A percentile compares a stretch with the other conserved stretches of the same genome.
These are phyloP conservation scores for Ophiosphaerella narmari DNA, from an alignment of 2,329 filamentous ascomycete species.

Conservation along the genomic window DNA sequence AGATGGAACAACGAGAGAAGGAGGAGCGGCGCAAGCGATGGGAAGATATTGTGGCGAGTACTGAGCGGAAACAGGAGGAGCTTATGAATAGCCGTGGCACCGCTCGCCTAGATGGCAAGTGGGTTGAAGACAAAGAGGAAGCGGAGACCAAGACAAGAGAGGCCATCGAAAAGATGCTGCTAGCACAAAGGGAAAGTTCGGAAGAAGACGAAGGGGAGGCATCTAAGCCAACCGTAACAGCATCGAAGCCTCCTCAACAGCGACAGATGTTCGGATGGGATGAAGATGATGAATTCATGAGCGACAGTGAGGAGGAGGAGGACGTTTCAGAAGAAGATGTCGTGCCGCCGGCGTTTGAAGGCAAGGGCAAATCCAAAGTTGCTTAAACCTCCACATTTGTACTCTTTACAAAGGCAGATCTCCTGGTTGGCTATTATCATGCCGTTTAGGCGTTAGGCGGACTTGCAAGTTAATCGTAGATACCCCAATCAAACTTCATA, in stretches of 20 bases:
- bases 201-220: constrained; percentile 36
- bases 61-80: constrained; percentile 83
- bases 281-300: constrained; percentile 61
- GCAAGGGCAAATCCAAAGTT: constrained; percentile 52
- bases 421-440: not conserved
- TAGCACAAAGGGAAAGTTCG: constrained; percentile 51
- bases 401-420: not conserved
- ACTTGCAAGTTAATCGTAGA: constrained; percentile 5
- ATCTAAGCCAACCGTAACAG: constrained; percentile 26
- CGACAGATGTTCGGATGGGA: constrained; percentile 75
- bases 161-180: constrained; percentile 64
- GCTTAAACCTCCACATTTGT: constrained; percentile 4
- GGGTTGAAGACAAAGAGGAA: constrained; percentile 95
- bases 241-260: constrained; percentile 41
- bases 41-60: constrained; percentile 84
- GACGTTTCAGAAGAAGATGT: constrained; percentile 42
- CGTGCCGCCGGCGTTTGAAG: constrained; percentile 35
- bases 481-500: constrained; percentile 16
- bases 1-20: constrained; percentile 94
- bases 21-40: constrained; percentile 82
- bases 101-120: constrained; percentile 77
- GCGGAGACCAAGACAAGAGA: constrained; percentile 80
- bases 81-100: constrained; percentile 73
- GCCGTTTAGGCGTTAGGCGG: constrained; percentile 8
- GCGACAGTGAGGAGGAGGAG: constrained; percentile 54